Evolutionary conservation across 164 flowering plant genomes (phyloP).

Genomic region (Magnolia sinica): DNA sequence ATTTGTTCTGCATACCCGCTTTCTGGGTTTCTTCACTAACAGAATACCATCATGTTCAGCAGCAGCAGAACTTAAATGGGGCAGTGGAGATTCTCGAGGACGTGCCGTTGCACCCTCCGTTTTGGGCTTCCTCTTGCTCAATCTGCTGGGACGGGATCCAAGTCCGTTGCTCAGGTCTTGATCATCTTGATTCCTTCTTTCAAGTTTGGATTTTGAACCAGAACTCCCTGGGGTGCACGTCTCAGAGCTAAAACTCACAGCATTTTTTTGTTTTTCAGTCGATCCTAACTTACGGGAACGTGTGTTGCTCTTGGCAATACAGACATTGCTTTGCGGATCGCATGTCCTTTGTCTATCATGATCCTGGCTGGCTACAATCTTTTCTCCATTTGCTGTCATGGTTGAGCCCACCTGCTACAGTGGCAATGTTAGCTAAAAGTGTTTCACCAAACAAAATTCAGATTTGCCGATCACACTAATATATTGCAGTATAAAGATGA

Average conservation of each 20-base stretch:
- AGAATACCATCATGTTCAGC: conserved; percentile 4
- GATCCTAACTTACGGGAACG: conserved; percentile 12
- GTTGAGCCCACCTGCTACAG: background rate
- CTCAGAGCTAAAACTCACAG: conserved; percentile 26
- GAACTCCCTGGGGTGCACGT: conserved; percentile 17
- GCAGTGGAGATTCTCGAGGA: conserved; percentile 16
- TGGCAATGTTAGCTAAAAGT: background rate
- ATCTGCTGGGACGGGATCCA: conserved; percentile 26
- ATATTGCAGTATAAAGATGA: background rate
- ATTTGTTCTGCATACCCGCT: conserved; percentile 26
- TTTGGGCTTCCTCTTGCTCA: conserved; percentile 24
- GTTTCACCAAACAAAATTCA: background rate
- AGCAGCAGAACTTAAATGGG: conserved; percentile 14
- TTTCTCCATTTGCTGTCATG: conserved; percentile 13
- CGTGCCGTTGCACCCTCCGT: conserved; percentile 11
- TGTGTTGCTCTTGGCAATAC: conserved; percentile 5
- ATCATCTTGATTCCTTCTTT: conserved; percentile 6
- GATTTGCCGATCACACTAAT: background rate
- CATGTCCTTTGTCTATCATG: conserved; percentile 3
- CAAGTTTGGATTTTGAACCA: conserved; percentile 8
- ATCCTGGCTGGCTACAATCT: conserved; percentile 15
- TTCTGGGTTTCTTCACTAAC: conserved; percentile 36
- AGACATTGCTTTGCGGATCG: conserved; percentile 1
- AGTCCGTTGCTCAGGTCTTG: conserved; percentile 4
- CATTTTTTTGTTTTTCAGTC: conserved; percentile 21